These are phyloP conservation scores for Plenodomus lindquistii DNA, from an alignment of 2,329 filamentous ascomycete genomes.

Conservation along the genomic window DNA sequence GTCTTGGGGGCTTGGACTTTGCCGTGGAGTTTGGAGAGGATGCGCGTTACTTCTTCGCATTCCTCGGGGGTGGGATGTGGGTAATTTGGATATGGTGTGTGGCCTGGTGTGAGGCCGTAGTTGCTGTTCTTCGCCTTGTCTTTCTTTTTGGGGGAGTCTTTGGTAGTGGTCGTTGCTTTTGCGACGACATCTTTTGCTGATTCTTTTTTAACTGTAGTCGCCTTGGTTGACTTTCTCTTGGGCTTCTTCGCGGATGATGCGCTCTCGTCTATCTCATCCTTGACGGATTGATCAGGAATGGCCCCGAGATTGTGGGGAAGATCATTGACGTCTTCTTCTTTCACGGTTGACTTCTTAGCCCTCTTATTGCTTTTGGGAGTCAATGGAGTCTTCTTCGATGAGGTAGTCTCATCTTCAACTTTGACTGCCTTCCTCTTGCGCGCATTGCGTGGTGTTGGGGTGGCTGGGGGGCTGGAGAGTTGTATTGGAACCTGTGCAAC, in stretches of 20 bases:
- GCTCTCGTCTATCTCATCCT: conserved; percentile 10
- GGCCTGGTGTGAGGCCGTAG: conserved; percentile 52
- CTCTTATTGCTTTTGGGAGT: conserved; percentile 43
- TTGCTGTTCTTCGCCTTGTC: conserved; percentile 44
- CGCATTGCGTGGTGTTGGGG: conserved; percentile 36
- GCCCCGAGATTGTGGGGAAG: conserved; percentile 61
- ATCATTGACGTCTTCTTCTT: conserved; percentile 50
- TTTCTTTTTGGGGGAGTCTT: conserved; percentile 41
- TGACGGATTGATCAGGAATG: conserved; percentile 17
- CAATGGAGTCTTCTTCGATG: conserved; percentile 3
- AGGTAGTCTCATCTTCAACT: conserved; percentile 9
- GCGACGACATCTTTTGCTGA: conserved; percentile 24
- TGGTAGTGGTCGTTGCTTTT: conserved; percentile 30
- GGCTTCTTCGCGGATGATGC: conserved; percentile 18
- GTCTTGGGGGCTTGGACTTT: conserved; percentile 65
- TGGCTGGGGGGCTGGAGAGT: conserved; percentile 50
- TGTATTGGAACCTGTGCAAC: conserved; percentile 38
- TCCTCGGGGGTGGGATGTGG: conserved; percentile 66
- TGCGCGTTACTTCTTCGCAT: conserved; percentile 68
- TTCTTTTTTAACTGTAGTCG: conserved; percentile 21
- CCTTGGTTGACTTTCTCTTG: conserved; percentile 21
- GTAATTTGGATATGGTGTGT: conserved; percentile 71
- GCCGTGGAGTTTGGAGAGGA: conserved; percentile 70
- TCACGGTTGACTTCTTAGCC: conserved; percentile 37
- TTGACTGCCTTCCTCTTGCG: conserved; percentile 35